Base-by-base conservation (phyloP, 1,284 basidiomycete species). In the Cutaneotrichosporon sp. region DNA sequence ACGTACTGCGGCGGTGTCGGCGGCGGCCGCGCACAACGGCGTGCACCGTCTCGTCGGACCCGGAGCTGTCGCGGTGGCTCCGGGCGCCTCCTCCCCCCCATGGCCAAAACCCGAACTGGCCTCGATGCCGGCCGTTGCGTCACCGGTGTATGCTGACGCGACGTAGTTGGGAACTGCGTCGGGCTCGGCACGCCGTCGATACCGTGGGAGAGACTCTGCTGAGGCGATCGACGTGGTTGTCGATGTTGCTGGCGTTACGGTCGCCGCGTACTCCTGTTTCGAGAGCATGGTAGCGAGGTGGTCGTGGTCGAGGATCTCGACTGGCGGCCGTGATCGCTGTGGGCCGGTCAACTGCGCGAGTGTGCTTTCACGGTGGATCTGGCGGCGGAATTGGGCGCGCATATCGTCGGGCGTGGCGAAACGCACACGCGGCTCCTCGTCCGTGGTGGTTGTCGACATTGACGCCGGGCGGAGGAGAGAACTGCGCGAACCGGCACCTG, bases 61-160 rank as follows among this genome's bases (percentile, higher is more conserved):
- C 36, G 60, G 38, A 42, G 55, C 56, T 52, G 61, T 38, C 56
- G 26, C 22, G 31, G 36, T 50, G 26, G 55, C 61, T 32, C 56
- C 64, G 64, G 31, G 64, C 30, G 32, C 50, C 64, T 61, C 56
- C 64, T 38, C 56, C 64, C 61, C 64, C 64, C 64, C 64, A 61
- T 7, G 46, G 42, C 49, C 56, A 65, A 65, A 65, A 65, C 64
- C 64, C 61, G 60, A 55, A 16, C 30, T 40, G 36, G 40, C 42
- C 30, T 30, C 46, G 22, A 52, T 46, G 10, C 59, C 60, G n/a
- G 56, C 59, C 2, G 47, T 46, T 16, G 56, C 55, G 49, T 59
- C 53, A 49, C 49, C 56, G 8, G 57, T 60, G 49, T 50, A 64
- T 5, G 63, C 63, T 1, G 51, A 50, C 9, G 59, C 49, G 14